Evolutionary conservation across 352 stramenopile species (phyloP), one percentile per base, ranked within the genome.

Genomic region (Pythium plurisporium): DNA sequence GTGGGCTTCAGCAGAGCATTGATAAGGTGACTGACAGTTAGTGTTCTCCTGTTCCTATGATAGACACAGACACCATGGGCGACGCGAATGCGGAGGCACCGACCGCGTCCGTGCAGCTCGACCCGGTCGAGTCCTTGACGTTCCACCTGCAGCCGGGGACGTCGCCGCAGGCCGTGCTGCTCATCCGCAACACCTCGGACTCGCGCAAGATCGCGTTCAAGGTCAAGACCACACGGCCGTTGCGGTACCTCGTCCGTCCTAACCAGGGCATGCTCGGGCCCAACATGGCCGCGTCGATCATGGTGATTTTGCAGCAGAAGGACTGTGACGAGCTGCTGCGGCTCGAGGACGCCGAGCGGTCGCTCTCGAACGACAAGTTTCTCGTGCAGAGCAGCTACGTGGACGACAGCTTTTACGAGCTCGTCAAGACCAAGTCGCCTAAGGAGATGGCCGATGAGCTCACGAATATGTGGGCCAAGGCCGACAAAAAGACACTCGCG

Each of bases 311-410:
- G 55, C 86, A 95, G 66, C 86, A 95, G 54, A 92, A 91, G 50
- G 83, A 95, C 66, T 94, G 86, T 54, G 86, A 95, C 49, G 86
- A 95, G 47, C 67, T 95, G 40, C 59, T 91, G 62, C 83, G 83
- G 0, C 57, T 94, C 37, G 83, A 92, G 31, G 69, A 80, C 6
- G 70, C 80, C 0, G 86, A 95, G 65, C 82, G 86, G 25, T 74
- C 87, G 70, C 61, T 93, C 37, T 83, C 82, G 38, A 95, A 95
- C 60, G 86, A 95, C 71, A 95, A 95, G 76, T 95, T 95, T 53
- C 72, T 95, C 4, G 86, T 95, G 36, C 86, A 95, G 55, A 91
- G 79, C 59, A 88, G 91, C 38, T 91, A 76, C 51, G 79, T 91
- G 25, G 83, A 95, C 44, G 82, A 91, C 56, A 70, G 67, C 51